Evolutionary conservation across 75 land plant genomes (phyloP), one percentile per base, ranked within the genome.

Genomic region (Cunninghamia lanceolata): DNA sequence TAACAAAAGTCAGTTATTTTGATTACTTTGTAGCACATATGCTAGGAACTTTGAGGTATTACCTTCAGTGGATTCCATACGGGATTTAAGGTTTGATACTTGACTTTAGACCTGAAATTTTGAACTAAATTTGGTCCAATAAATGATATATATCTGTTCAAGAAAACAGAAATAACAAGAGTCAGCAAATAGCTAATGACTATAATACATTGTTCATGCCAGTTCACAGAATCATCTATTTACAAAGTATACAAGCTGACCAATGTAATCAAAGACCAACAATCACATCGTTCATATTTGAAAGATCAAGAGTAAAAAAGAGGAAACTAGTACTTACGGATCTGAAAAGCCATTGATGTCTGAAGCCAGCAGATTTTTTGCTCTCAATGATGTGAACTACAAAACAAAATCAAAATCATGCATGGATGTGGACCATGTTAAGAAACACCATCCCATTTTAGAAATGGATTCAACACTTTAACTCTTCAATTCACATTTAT

Each of bases 41-140:
- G 42, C 2, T 77, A 77, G 25, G n/a, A 6, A 11, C 21, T 40
- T 40, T 32, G 14, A 81, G 43, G 36, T n/a, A 42, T 82, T 81
- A 89, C 90, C 90, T 89, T 87, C 52, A 84, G 35, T 16, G 93
- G 92, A 84, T 92, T 85, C 93, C 93, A 92, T n/a, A 92, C 93
- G 8, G 93, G 93, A 88, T 92, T 90, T 80, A 92, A 82, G 35
- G 91, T 92, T 54, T 88, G 91, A 75, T 88, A 86, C 54, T 89
- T 90, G 38, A 90, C 93, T 79, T 87, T 88, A 39, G 93, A 85
- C 53, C 86, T 88, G 46, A 88, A 89, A 38, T 82, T 89, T 42
- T 88, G 84, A 38, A 90, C 39, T 73, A 92, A 80, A 52, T 92
- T 92, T 77, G 93, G 89, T 52, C 93, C 93, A 50, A 84, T 82